Evolutionary conservation across 2,329 filamentous ascomycete species (phyloP).

Genomic region (Verruconis gallopava): DNA sequence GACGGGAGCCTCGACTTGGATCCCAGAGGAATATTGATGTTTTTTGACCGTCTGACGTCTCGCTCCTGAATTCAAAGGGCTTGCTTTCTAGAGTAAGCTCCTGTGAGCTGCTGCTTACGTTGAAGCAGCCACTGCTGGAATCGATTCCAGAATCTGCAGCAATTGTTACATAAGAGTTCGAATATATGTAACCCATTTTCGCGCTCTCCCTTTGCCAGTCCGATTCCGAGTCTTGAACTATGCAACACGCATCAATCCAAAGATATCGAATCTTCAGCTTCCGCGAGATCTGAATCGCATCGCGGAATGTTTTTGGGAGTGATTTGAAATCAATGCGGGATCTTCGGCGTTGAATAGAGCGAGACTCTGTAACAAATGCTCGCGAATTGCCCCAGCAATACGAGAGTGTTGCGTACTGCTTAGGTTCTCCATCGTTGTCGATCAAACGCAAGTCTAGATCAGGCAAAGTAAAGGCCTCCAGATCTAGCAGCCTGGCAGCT

Average conservation of each 20-base stretch:
- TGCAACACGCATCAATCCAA: conserved; percentile 14
- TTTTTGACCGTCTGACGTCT: neutral
- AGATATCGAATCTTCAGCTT: conserved; percentile 10
- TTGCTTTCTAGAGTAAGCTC: conserved; percentile 8
- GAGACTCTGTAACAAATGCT: conserved; percentile 9
- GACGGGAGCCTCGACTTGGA: conserved; percentile 6
- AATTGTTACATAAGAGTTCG: conserved; percentile 12
- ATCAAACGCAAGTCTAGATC: conserved; percentile 4
- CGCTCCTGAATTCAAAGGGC: conserved; percentile 4
- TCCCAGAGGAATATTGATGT: conserved; percentile 8
- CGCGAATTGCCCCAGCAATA: conserved; percentile 10
- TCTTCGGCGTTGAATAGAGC: conserved; percentile 6
- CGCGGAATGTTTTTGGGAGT: conserved; percentile 9
- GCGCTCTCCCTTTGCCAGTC: conserved; percentile 12
- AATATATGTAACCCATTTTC: conserved; percentile 13
- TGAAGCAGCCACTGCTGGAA: conserved; percentile 10
- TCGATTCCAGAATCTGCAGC: conserved; percentile 10
- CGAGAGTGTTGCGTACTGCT: conserved; percentile 2
- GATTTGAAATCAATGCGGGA: conserved; percentile 5
- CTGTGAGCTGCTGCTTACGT: conserved; percentile 7
- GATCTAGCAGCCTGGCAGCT: conserved; percentile 7
- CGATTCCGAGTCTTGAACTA: conserved; percentile 12
- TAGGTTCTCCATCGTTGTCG: conserved; percentile 4
- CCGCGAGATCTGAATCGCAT: conserved; percentile 9
- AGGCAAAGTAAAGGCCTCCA: conserved; percentile 3